phyloP scores from a whole-genome alignment of 306 rosid species.

The Geum urbanum region DNA sequence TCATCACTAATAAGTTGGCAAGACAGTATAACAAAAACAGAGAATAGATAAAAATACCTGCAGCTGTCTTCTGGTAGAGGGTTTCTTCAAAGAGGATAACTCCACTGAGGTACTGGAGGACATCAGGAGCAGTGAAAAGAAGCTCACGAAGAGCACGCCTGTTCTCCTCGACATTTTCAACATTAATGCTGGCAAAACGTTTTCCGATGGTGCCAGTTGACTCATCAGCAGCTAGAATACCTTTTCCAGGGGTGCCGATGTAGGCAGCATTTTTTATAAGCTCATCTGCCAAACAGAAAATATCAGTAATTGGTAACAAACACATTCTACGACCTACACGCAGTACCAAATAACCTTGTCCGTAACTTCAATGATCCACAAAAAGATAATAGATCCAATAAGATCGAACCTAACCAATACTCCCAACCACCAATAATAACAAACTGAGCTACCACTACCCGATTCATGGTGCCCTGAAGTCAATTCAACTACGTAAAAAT shows the following conservation, averaged over 20 bases:
- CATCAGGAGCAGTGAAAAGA: slow-evolving; percentile 82
- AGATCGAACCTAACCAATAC: too few species aligned
- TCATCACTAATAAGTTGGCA: too few species aligned
- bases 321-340: too few species aligned
- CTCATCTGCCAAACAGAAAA: slow-evolving; percentile 47
- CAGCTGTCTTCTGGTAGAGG: slow-evolving; percentile 69
- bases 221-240: slow-evolving; percentile 96
- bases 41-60: slow-evolving; percentile 34
- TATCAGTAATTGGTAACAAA: too few species aligned
- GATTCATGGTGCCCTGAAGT: too few species aligned
- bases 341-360: too few species aligned
- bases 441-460: too few species aligned
- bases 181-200: slow-evolving; percentile 74
- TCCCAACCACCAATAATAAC: too few species aligned
- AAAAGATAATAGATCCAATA: too few species aligned
- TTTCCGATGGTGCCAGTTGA: slow-evolving; percentile 95
- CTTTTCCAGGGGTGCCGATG: slow-evolving; percentile 94
- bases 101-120: slow-evolving; percentile 66
- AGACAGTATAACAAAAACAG: not conserved
- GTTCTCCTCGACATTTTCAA: slow-evolving; percentile 67
- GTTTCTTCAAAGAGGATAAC: slow-evolving; percentile 90
- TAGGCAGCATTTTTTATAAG: slow-evolving; percentile 79
- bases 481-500: too few species aligned
- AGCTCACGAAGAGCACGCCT: slow-evolving; percentile 82
- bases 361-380: too few species aligned